phyloP scores from a whole-genome alignment of 1,284 basidiomycete genomes.

The Cutaneotrichosporon sp. region DNA sequence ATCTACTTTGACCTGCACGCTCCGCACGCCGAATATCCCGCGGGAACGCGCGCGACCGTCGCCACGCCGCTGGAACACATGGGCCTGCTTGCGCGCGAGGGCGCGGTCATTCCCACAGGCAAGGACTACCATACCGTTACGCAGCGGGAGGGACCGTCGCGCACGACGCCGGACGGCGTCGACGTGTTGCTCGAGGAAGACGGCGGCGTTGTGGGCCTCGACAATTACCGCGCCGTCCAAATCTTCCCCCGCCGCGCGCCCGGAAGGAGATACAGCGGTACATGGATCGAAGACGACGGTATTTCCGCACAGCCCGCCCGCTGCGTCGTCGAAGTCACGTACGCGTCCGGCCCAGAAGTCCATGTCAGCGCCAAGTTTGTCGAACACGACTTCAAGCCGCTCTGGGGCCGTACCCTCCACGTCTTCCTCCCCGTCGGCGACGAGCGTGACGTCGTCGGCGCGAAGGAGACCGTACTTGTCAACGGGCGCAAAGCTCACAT shows the following conservation, averaged over 20 bases:
- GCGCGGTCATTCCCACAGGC: slow-evolving; percentile 48
- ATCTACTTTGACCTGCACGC: slow-evolving; percentile 38
- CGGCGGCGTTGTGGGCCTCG: slow-evolving; percentile 45
- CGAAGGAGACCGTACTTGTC: slow-evolving; percentile 19
- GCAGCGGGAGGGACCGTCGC: slow-evolving; percentile 31
- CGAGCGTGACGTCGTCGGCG: slow-evolving; percentile 24
- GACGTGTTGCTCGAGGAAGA: slow-evolving; percentile 42
- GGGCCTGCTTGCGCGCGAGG: slow-evolving; percentile 48
- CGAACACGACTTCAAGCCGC: slow-evolving; percentile 41
- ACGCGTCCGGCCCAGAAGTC: slow-evolving; percentile 32
- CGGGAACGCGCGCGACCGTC: slow-evolving; percentile 35
- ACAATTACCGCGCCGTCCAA: slow-evolving; percentile 48
- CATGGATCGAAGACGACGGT: slow-evolving; percentile 50
- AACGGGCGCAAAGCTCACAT: slow-evolving; percentile 11
- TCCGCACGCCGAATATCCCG: slow-evolving; percentile 23
- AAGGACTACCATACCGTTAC: slow-evolving; percentile 46
- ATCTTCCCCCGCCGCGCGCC: slow-evolving; percentile 38
- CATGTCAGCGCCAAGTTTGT: slow-evolving; percentile 33
- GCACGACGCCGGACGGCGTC: slow-evolving; percentile 45
- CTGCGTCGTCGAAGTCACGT: slow-evolving; percentile 37
- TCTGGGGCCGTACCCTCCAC: slow-evolving; percentile 44
- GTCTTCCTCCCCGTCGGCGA: slow-evolving; percentile 45
- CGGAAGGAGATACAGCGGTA: slow-evolving; percentile 18
- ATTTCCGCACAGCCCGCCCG: slow-evolving; percentile 40
- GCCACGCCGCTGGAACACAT: slow-evolving; percentile 48